Conservation (phyloP, 768 basidiomycete genomes). For the Lactarius sp. region DNA sequence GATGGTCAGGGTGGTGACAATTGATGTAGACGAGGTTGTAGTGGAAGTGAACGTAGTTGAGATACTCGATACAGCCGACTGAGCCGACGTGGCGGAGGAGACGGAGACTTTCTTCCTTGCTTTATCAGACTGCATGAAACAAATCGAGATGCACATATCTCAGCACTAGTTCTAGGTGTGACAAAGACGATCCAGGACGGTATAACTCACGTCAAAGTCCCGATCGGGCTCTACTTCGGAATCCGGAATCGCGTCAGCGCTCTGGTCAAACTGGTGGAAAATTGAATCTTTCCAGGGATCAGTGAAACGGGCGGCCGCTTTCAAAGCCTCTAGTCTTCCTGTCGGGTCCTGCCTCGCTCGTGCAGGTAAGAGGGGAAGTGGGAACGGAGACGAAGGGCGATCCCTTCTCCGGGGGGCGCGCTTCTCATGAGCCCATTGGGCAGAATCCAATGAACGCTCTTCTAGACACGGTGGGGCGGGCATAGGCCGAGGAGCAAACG, state of each 20-base stretch:
- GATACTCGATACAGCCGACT: slow-evolving; percentile 6
- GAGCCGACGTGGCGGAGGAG: slow-evolving; percentile 13
- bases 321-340: slow-evolving; percentile 2
- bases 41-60: slow-evolving; percentile 16
- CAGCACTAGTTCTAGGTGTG: neutral
- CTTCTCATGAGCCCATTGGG: neutral
- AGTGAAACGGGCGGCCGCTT: neutral
- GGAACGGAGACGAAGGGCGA: slow-evolving; percentile 17
- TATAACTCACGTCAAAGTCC: slow-evolving; percentile 20
- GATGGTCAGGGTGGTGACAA: slow-evolving; percentile 14
- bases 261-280: neutral
- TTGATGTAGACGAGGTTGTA: slow-evolving; percentile 13
- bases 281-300: neutral
- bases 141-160: neutral
- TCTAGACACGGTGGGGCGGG: neutral
- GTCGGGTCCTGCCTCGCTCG: neutral
- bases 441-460: neutral
- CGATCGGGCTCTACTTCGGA: slow-evolving; percentile 25
- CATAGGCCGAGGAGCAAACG: neutral
- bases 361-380: neutral
- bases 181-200: neutral
- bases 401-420: neutral
- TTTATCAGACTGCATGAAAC: slow-evolving; percentile 10
- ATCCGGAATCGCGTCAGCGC: slow-evolving; percentile 18
- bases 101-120: slow-evolving; percentile 22